These are phyloP conservation scores for Boletus rubroflammeus DNA, from an alignment of 768 basidiomycete species.

Conservation along the genomic window DNA sequence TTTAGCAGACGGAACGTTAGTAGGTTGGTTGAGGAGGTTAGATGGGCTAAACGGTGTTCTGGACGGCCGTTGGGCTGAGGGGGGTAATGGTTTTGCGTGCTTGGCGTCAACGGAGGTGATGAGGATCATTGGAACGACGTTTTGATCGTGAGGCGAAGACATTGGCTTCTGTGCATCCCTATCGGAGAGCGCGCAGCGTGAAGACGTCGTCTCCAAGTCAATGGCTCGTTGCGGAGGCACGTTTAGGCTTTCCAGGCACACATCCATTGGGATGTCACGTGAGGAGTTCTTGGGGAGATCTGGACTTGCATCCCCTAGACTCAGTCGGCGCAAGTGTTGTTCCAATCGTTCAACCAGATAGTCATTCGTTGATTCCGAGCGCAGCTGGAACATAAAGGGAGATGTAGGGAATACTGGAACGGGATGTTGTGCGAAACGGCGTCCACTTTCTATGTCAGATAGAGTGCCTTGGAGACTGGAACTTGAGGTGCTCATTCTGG, in stretches of 20 bases:
- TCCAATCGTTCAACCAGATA: conserved; percentile 22
- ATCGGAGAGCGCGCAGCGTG: not conserved
- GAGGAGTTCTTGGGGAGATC: not conserved
- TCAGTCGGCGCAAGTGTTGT: conserved; percentile 18
- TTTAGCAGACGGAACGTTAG: not conserved
- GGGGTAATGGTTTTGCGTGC: conserved; percentile 19
- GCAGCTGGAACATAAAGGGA: conserved; percentile 20
- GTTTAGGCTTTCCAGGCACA: not conserved
- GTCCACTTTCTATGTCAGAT: not conserved
- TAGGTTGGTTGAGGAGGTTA: conserved; percentile 5
- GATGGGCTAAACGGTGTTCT: conserved; percentile 14
- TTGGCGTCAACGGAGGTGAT: conserved; percentile 27
- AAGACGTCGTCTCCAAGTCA: not conserved
- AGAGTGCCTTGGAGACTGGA: not conserved
- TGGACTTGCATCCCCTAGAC: conserved; percentile 11
- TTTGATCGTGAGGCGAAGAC: not conserved
- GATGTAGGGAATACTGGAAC: conserved; percentile 11
- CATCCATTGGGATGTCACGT: conserved; percentile 7
- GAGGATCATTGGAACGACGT: conserved; percentile 19
- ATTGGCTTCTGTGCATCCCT: not conserved
- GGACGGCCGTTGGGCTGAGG: conserved; percentile 6
- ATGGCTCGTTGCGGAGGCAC: not conserved
- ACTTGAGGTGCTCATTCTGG: conserved; percentile 12
- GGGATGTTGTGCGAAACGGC: not conserved
- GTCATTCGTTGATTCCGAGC: conserved; percentile 14